Conservation (phyloP, 345 rosid species). For the Nasturtium officinale region DNA sequence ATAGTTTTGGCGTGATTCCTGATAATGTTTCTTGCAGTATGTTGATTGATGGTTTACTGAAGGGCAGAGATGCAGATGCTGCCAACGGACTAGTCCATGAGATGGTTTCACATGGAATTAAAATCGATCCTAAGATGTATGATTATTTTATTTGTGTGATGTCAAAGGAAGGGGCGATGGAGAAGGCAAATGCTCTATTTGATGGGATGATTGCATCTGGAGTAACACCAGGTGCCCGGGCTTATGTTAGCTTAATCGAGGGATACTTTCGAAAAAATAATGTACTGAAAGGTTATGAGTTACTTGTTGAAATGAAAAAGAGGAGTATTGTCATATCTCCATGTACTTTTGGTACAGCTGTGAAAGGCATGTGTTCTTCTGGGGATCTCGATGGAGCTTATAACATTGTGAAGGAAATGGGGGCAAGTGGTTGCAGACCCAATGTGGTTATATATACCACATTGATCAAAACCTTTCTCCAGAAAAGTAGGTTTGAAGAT, state of each 20-base stretch:
- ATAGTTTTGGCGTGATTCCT: slow-evolving; percentile 51
- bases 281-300: slow-evolving; percentile 44
- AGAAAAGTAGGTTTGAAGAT: slow-evolving; percentile 56
- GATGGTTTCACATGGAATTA: slow-evolving; percentile 59
- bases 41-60: slow-evolving; percentile 67
- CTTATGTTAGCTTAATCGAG: slow-evolving; percentile 63
- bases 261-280: slow-evolving; percentile 56
- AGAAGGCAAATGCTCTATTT: slow-evolving; percentile 61
- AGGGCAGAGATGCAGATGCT: slow-evolving; percentile 53
- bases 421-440: slow-evolving; percentile 60
- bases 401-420: slow-evolving; percentile 56
- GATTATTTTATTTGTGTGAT: slow-evolving; percentile 55
- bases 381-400: slow-evolving; percentile 61
- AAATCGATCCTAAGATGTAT: slow-evolving; percentile 48
- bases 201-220: slow-evolving; percentile 64
- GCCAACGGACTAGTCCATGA: slow-evolving; percentile 61
- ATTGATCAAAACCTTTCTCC: slow-evolving; percentile 61
- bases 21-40: slow-evolving; percentile 49
- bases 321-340: slow-evolving; percentile 54
- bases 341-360: slow-evolving; percentile 52
- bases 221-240: slow-evolving; percentile 58
- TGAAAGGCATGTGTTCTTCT: slow-evolving; percentile 57
- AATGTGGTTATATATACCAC: slow-evolving; percentile 61
- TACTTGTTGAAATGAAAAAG: slow-evolving; percentile 63
- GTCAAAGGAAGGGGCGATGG: slow-evolving; percentile 65